Base-by-base conservation (phyloP, 306 rosid species). In the Bauhinia variegata region DNA sequence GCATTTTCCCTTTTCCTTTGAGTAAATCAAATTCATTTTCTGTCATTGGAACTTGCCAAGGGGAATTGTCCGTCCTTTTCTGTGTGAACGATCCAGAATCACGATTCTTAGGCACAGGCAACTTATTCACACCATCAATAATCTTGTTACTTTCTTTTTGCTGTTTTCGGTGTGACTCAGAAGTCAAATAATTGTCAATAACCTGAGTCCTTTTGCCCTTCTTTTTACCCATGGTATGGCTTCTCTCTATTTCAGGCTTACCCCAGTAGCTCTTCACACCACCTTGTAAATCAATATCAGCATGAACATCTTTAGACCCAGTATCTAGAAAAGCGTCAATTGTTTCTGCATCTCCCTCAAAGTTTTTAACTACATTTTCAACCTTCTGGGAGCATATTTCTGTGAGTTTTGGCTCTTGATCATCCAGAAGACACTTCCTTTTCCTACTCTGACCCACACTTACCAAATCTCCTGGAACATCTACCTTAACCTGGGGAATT, bases 1-100 rank as follows among this genome's bases (percentile, higher is more conserved):
- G 73, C 78, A 80, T 82, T 79, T 85, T 95, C 54, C 74, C 82
- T 71, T 86, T 90, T 62, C 75, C 83, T 79, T 86, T 85, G 70
- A 71, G 68, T 54, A 75, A 17, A 75, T 71, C 76, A 68, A 81
- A 80, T 62, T 69, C 85, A 51, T 78, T 82, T 69, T 80, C 97
- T 55, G 60, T 70, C 55, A 80, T 72, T 33, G 51, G 53, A 60
- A 71, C 50, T 53, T 54, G 76, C 54, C 69, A 54, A 56, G 88
- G 73, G 78, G 70, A 77, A 62, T 67, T 78, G 55, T 82, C 82
- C 37, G 63, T 34, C 75, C 75, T 79, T 46, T 71, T 71, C 58
- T 77, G 78, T 19, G 68, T 44, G 56, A 85, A 8, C 30, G 63
- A 68, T 63, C 50, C 70, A 48, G 82, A 67, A 64, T 82, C 68